Percentiles rank a stretch among this genome's conserved stretches.
Conservation (phyloP, 345 rosid genomes). For the Odontarrhena argentea region DNA sequence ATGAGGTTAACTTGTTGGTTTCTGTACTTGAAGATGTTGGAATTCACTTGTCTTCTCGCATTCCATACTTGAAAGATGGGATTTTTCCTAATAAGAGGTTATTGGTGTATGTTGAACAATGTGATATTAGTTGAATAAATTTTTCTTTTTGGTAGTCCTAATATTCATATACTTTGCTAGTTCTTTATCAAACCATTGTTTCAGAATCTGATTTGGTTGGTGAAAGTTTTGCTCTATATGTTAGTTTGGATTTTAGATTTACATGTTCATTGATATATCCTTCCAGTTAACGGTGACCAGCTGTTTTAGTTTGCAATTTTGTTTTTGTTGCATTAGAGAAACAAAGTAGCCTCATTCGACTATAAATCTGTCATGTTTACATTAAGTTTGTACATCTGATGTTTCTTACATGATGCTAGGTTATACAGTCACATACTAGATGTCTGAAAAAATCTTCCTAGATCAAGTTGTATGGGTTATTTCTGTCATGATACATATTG, state of each 20-base stretch:
- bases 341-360: constrained; percentile 7
- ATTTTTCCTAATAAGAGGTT: neutral
- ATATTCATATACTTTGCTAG: constrained; percentile 5
- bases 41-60: constrained; percentile 3
- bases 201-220: too few species aligned
- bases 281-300: too few species aligned
- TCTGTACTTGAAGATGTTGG: neutral
- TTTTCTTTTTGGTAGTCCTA: neutral
- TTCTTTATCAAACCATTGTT: constrained; percentile 9
- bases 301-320: neutral
- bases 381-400: constrained; percentile 18
- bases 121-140: constrained; percentile 9
- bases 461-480: constrained; percentile 48
- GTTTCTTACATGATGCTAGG: constrained; percentile 24
- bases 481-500: constrained; percentile 49
- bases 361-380: constrained; percentile 10
- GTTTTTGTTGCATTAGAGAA: neutral
- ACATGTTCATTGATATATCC: neutral
- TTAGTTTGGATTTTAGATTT: neutral
- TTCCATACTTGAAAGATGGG: neutral
- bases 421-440: neutral
- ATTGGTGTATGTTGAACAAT: constrained; percentile 19
- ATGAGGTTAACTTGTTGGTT: constrained; percentile 31
- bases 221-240: too few species aligned
- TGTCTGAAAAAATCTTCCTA: constrained; percentile 29